Conservation (phyloP, 106 monocot genomes). For the Cymbidium sinense region DNA sequence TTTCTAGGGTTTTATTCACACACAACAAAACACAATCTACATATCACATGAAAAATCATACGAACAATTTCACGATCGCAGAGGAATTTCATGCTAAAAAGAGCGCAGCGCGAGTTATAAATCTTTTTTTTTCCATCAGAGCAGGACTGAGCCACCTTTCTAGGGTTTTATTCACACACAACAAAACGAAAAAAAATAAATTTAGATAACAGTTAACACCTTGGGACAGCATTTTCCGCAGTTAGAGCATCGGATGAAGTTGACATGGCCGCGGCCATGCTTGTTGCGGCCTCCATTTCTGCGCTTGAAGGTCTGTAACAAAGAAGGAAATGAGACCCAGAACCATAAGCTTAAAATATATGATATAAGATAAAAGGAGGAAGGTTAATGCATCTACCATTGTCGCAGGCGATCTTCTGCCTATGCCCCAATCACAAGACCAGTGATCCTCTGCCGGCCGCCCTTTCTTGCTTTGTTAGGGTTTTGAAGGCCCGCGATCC, state of each 20-base stretch:
- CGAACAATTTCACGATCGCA: not conserved
- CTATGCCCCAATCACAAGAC: not conserved
- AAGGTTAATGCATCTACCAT: not conserved
- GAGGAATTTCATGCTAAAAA: not conserved
- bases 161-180: not conserved
- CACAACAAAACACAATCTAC: not conserved
- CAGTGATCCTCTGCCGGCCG: not conserved
- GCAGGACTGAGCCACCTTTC: not conserved
- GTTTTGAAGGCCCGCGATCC: not conserved
- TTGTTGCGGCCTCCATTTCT: conserved; percentile 86
- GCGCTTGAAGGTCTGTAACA: conserved; percentile 63
- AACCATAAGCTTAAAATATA: not conserved
- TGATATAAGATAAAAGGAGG: too few relatives aligned
- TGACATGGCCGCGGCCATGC: conserved; percentile 74
- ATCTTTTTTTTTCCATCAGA: not conserved
- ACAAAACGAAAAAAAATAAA: not conserved
- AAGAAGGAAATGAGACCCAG: not conserved
- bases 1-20: not conserved
- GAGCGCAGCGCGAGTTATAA: too few relatives aligned
- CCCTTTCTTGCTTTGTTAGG: not conserved
- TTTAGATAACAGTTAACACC: conserved; percentile 13
- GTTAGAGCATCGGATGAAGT: conserved; percentile 76
- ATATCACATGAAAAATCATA: not conserved
- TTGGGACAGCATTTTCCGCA: conserved; percentile 77
- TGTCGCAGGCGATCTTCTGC: not conserved